A percentile compares a stretch with the other conserved stretches of the same genome.
Evolutionary conservation across 441 rosid species (phyloP).

Genomic region (Erodium chrysanthum): DNA sequence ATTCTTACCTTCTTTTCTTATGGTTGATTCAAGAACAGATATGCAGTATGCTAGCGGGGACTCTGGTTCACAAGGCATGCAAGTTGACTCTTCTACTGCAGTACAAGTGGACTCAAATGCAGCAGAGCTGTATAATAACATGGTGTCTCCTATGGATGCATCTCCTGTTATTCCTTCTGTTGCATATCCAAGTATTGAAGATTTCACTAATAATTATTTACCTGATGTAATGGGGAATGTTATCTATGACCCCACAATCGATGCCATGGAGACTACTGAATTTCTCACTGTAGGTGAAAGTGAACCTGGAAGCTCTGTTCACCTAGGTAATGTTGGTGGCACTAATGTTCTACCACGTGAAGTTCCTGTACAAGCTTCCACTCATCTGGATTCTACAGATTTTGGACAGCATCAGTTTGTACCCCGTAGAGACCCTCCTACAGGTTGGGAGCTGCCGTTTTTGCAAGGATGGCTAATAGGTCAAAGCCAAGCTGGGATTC

Average conservation of each 20-base stretch:
- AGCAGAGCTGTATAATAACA: conserved; percentile 37
- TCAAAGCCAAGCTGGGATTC: conserved; percentile 55
- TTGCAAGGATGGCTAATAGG: conserved; percentile 80
- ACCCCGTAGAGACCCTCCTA: conserved; percentile 45
- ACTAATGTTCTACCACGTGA: conserved; percentile 14
- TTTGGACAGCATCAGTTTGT: conserved; percentile 44
- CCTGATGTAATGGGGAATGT: conserved; percentile 34
- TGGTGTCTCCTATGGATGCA: conserved; percentile 39
- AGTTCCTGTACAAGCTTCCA: conserved; percentile 23
- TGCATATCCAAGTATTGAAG: conserved; percentile 37
- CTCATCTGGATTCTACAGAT: conserved; percentile 28
- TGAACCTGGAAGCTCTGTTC: conserved; percentile 18
- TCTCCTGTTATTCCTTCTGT: conserved; percentile 33
- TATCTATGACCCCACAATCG: conserved; percentile 32
- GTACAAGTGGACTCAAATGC: conserved; percentile 38
- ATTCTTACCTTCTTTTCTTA: conserved; percentile 41
- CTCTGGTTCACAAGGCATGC: conserved; percentile 33
- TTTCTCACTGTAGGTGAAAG: conserved; percentile 44
- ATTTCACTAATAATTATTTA: conserved; percentile 26
- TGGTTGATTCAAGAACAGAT: conserved; percentile 39
- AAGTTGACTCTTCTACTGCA: conserved; percentile 6
- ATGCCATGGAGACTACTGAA: conserved; percentile 54
- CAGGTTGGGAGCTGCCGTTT: conserved; percentile 70
- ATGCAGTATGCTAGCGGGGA: conserved; percentile 32
- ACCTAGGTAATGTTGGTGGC: conserved; percentile 18